Evolutionary conservation across 352 stramenopile genomes (phyloP), one percentile per base, ranked within the genome.

Genomic region (Phytophthora rubi): DNA sequence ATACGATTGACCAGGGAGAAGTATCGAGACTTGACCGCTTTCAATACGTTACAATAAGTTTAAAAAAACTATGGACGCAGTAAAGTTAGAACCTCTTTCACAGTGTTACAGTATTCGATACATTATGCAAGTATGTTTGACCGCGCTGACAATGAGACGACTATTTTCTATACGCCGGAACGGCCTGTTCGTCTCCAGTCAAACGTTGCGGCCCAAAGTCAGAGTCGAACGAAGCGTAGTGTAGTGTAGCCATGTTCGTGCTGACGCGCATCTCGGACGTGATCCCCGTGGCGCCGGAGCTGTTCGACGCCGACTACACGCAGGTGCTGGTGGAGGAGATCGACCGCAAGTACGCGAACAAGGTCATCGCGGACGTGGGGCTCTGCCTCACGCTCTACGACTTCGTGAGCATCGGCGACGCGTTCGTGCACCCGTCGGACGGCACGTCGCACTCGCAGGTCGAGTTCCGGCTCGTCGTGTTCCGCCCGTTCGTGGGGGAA

Each of bases 341-440:
- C 62, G 88, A 97, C 73, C 85, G 85, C 68, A 97, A 97, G 77
- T 97, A 96, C 64, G 88, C 88, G 32, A 97, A 97, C 81, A 97
- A 97, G 62, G 88, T 97, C 13, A 83, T 97, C 35, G 81, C 89
- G 3, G 89, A 95, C 69, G 89, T 96, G 51, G 90, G 90, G 32
- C 86, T 97, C 53, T 97, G 90, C 65, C 82, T 97, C 51, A 92
- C 88, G 44, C 86, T 96, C 68, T 95, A 95, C 77, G 90, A 97
- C 75, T 95, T 97, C 57, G 89, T 97, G 57, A 81, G 89, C 68
- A 93, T 94, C 37, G 89, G 90, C 55, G 89, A 95, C 63, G 85
- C 89, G 8, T 93, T 94, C 63, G 79, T 96, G 56, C 85, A 96
- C 57, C 90, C 90, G 37, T 83, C 88, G 42, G 90, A 97, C 56